Base-by-base conservation (phyloP, 2,329 filamentous ascomycete genomes). In the Cytospora piceicola region DNA sequence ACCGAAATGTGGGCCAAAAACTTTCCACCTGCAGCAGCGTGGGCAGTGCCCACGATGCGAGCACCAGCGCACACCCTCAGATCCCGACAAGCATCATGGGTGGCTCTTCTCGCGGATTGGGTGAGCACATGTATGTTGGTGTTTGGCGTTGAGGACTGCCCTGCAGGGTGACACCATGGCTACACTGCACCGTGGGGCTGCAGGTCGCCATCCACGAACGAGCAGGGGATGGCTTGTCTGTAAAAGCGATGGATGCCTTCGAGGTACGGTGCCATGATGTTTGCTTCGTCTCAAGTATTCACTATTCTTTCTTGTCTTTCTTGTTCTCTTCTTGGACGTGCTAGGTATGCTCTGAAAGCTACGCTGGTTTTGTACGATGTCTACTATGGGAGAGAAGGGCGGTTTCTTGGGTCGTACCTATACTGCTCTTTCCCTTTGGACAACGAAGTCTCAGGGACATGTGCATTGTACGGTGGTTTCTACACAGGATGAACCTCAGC, bases 151-250 rank as follows among this genome's bases (percentile, higher is more conserved):
- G 32, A 30, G 24, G 24, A 39, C 15, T 55, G 17, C 39, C 39
- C 27, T 57, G 39, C 60, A 36, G 27, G 22, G 36, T 24, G 20
- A 6, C 52, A 49, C 32, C 52, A 51, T 39, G 56, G 39, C n/a
- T 22, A 62, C n/a, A 32, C 60, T 57, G 53, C 39, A 39, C 60
- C 60, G 53, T n/a, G 36, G 60, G 53, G 60, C 60, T 62, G 60
- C 60, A 62, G 29, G 4, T 24, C 24, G 29, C 29, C 29, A 12
- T n/a, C 29, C 52, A 22, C 22, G n/a, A 49, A 34, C n/a, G 53
- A 56, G 39, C 60, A 62, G 36, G 36, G 52, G 53, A 53, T 22
- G 56, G 22, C 49, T 34, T 29, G 27, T 57, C 32, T 51, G 53
- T 57, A 56, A 62, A 30, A 24, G 22, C 34, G 29, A 39, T 34